These are phyloP conservation scores for Acanthamoeba royreba DNA, from an alignment of 208 protist genomes.

Conservation along the genomic window DNA sequence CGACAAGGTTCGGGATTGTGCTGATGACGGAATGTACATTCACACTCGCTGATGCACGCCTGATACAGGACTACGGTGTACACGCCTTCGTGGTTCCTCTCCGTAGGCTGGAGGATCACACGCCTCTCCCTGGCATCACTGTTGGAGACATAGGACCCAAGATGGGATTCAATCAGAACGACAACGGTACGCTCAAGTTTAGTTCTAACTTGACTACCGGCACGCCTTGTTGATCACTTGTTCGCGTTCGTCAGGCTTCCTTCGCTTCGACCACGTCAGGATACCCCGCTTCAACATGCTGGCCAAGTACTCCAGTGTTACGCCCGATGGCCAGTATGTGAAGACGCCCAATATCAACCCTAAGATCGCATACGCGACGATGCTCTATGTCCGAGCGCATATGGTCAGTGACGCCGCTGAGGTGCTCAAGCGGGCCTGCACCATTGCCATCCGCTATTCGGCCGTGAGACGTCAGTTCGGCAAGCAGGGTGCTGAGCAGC, in stretches of 20 bases:
- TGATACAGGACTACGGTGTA: conserved; percentile 59
- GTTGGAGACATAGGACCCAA: conserved; percentile 74
- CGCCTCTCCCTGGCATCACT: conserved; percentile 53
- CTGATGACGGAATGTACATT: background rate
- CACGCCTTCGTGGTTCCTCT: conserved; percentile 74
- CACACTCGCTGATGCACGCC: background rate
- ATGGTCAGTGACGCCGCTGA: background rate
- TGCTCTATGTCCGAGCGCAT: conserved; percentile 1
- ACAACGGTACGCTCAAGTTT: conserved; percentile 67
- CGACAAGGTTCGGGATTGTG: background rate
- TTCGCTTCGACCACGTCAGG: conserved; percentile 61
- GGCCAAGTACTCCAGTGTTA: conserved; percentile 43
- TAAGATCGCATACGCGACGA: conserved; percentile 43
- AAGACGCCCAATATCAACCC: background rate
- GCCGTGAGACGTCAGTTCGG: conserved; percentile 60
- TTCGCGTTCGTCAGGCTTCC: conserved; percentile 39
- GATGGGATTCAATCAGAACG: conserved; percentile 58
- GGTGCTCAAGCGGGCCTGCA: background rate
- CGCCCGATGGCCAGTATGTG: background rate
- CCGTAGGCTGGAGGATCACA: conserved; percentile 30
- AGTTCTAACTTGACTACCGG: no score
- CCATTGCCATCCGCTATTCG: conserved; percentile 67
- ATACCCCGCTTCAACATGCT: conserved; percentile 68
- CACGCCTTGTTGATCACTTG: no score
- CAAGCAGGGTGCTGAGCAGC: background rate